Evolutionary conservation across 2,329 filamentous ascomycete species (phyloP), one percentile per base, ranked within the genome.

Genomic region (Sclerotiophoma versabilis): DNA sequence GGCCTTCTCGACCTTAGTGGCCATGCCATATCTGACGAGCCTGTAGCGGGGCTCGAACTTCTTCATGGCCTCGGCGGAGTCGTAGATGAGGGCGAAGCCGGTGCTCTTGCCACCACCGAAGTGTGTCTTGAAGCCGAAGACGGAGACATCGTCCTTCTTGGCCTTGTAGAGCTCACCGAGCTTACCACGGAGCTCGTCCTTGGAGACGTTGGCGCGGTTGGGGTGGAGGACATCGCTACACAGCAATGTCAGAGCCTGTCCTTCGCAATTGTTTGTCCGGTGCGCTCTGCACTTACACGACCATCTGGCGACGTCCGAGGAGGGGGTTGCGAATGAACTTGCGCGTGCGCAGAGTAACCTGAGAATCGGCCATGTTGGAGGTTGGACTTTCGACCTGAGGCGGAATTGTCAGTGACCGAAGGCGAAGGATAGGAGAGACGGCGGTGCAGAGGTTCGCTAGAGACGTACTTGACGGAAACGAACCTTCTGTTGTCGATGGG

Each of bases 301-400:
- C 93, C 92, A 98, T 96, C 89, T 98, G 93, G 88, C 96, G 96
- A 81, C 93, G 91, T 80, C 90, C 92, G 79, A 99, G 89, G 78
- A 99, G 92, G 81, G 95, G 91, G 89, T 99, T 99, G 86, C 93
- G 92, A 84, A 98, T 96, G 91, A 99, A 99, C 87, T 98, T 98
- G 91, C 95, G 93, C 83, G 95, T 99, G 85, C 95, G 80, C 77
- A 82, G 72, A 66, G 80, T 82, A 66, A 82, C 79, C 75, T 81
- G 80, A 65, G 77, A 77, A 83, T 93, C 90, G 83, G 93, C 90
- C 93, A 97, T 96, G 81, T 82, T 96, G 74, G 58, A 59, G 63
- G 65, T 60, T 64, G 65, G 64, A 56, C 59, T 62, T 66, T 66
- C 65, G 66, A 73, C 64, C 72, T 74, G 64, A 38, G 45, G 45